Evolutionary conservation across 371 early-diverging fungal genomes (phyloP).

Genomic region (Lichtheimia ramosa): DNA sequence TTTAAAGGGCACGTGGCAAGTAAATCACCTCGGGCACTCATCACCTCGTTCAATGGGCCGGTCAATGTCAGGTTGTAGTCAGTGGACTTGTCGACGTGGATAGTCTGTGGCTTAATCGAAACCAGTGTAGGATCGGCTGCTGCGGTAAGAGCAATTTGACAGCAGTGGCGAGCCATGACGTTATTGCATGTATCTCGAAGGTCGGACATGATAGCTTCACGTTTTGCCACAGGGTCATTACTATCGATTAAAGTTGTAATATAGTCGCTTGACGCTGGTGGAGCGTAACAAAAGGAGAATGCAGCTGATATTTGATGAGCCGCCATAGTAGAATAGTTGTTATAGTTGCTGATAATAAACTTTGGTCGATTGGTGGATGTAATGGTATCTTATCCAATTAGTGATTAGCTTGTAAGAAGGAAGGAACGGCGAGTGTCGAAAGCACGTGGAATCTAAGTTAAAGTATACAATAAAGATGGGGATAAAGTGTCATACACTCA

Average conservation of each 20-base stretch:
- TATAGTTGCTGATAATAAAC: not conserved
- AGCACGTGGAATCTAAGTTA: conserved; percentile 5
- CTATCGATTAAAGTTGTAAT: conserved; percentile 4
- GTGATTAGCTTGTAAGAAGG: conserved; percentile 2
- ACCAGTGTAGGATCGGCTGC: conserved; percentile 17
- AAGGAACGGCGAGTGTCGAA: conserved; percentile 7
- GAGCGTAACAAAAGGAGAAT: conserved; percentile 31
- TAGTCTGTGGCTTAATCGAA: conserved; percentile 30
- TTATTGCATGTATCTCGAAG: conserved; percentile 26
- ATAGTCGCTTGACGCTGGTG: conserved; percentile 20
- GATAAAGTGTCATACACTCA: conserved; percentile 12
- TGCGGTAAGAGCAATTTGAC: conserved; percentile 25
- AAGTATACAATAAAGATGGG: conserved; percentile 4
- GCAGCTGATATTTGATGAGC: conserved; percentile 17
- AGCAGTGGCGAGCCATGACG: conserved; percentile 21
- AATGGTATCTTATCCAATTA: conserved; percentile 9
- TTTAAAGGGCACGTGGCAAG: conserved; percentile 39
- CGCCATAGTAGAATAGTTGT: conserved; percentile 12
- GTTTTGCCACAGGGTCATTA: conserved; percentile 2
- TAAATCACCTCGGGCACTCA: conserved; percentile 46
- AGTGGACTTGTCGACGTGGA: conserved; percentile 39
- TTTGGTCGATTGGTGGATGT: not conserved
- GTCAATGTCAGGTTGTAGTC: conserved; percentile 44
- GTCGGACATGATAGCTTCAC: conserved; percentile 15
- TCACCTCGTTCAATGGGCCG: conserved; percentile 39